Evolutionary conservation across 2,329 filamentous ascomycete genomes (phyloP).

Genomic region (Chrysoporthe puriensis): DNA sequence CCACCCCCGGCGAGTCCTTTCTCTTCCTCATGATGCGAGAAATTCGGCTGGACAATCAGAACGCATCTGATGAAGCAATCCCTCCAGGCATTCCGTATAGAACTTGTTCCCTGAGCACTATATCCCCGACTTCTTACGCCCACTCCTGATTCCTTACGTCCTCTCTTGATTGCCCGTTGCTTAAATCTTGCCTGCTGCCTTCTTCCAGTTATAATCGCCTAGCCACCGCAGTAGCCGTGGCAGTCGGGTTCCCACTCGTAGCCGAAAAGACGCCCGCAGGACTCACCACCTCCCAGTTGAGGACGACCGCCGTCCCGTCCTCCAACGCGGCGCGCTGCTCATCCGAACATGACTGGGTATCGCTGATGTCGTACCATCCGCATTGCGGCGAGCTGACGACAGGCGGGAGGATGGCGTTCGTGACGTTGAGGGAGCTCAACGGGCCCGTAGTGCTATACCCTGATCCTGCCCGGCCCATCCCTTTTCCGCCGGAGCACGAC

Average conservation of each 20-base stretch:
- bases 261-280: constrained; percentile 11
- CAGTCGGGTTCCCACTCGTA: constrained; percentile 20
- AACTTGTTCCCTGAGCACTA: too few species aligned
- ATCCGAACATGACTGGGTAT: constrained; percentile 43
- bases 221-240: not conserved
- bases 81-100: not conserved
- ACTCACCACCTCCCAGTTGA: constrained; percentile 47
- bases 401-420: constrained; percentile 44
- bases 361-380: constrained; percentile 44
- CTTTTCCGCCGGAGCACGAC: not conserved
- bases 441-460: constrained; percentile 41
- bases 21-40: too few species aligned
- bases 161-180: too few species aligned
- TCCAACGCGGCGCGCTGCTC: constrained; percentile 46
- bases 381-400: constrained; percentile 44
- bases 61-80: not conserved
- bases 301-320: constrained; percentile 49
- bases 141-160: too few species aligned
- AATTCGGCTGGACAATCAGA: too few species aligned
- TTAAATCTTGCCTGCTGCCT: too few species aligned
- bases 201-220: not conserved
- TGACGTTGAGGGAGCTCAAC: constrained; percentile 46
- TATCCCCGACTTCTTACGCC: too few species aligned
- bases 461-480: not conserved
- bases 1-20: too few species aligned